phyloP scores from a whole-genome alignment of 2,329 filamentous ascomycete species.

The Camillea tinctor region DNA sequence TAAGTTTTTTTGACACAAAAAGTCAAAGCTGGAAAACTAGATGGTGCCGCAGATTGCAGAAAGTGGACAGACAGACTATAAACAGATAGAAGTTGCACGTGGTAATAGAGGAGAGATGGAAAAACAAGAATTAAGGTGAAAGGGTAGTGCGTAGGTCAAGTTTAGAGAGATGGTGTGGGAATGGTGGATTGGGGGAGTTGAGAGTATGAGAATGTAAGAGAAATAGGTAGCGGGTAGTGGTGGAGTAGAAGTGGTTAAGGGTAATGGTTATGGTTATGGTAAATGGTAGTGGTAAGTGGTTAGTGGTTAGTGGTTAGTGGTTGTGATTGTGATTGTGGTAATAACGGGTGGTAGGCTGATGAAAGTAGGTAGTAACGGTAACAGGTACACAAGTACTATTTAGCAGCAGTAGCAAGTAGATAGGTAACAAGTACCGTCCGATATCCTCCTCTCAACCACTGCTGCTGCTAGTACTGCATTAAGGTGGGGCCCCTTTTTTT shows the following conservation, averaged over 20 bases:
- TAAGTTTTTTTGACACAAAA: slow-evolving; percentile 38
- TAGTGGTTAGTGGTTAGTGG: not conserved
- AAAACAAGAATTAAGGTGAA: too few species aligned
- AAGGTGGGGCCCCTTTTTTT: slow-evolving; percentile 16
- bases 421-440: too few species aligned
- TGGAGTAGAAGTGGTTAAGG: not conserved
- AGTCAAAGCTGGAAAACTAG: slow-evolving; percentile 24
- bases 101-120: too few species aligned
- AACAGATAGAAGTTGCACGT: too few species aligned
- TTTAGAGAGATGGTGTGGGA: too few species aligned
- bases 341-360: too few species aligned
- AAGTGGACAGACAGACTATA: slow-evolving; percentile 2
- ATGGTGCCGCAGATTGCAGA: slow-evolving; percentile 37
- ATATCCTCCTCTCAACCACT: not conserved
- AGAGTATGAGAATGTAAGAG: slow-evolving; percentile 7
- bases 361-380: too few species aligned
- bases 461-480: not conserved
- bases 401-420: too few species aligned
- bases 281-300: too few species aligned
- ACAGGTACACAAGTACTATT: too few species aligned
- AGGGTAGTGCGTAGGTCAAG: not conserved
- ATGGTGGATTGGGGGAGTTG: not conserved
- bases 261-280: too few species aligned
- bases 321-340: too few species aligned
- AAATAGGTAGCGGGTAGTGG: not conserved